Conservation (phyloP, 1,139 yeast species). For the Hanseniaspora sp. region DNA sequence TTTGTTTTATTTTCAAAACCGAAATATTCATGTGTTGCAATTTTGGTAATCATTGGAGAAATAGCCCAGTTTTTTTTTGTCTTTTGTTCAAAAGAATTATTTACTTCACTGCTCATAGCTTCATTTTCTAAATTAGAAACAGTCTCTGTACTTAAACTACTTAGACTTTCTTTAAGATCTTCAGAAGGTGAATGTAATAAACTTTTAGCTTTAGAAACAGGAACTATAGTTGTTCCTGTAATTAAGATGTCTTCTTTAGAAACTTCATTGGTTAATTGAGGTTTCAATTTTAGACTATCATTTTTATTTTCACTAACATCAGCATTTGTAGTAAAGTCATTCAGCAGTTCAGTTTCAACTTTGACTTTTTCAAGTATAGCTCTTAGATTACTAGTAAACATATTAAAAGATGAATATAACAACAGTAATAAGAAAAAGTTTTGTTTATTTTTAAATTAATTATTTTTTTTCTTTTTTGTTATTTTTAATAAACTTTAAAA, state of each 20-base stretch:
- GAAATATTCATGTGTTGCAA: neutral
- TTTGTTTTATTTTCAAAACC: neutral
- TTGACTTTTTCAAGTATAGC: neutral
- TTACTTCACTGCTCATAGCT: neutral
- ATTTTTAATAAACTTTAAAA: no score
- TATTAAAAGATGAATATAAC: neutral
- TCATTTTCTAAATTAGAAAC: slow-evolving; percentile 2
- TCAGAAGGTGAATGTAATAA: neutral
- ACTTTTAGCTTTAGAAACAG: neutral
- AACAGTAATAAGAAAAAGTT: no score
- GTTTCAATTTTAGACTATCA: neutral
- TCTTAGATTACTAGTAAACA: neutral
- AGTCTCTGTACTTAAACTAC: neutral
- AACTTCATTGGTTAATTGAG: neutral
- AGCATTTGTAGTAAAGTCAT: neutral
- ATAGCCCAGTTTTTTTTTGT: neutral
- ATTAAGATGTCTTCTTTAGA: neutral
- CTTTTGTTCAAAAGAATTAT: neutral
- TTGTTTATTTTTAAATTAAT: no score
- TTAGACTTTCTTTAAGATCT: neutral
- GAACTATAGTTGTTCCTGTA: neutral
- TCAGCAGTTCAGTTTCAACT: neutral
- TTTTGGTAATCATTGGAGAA: neutral
- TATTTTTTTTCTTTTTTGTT: neutral
- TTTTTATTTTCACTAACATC: neutral